These are phyloP conservation scores for Chamaecrista fasciculata DNA, from an alignment of 306 rosid genomes.

Conservation along the genomic window DNA sequence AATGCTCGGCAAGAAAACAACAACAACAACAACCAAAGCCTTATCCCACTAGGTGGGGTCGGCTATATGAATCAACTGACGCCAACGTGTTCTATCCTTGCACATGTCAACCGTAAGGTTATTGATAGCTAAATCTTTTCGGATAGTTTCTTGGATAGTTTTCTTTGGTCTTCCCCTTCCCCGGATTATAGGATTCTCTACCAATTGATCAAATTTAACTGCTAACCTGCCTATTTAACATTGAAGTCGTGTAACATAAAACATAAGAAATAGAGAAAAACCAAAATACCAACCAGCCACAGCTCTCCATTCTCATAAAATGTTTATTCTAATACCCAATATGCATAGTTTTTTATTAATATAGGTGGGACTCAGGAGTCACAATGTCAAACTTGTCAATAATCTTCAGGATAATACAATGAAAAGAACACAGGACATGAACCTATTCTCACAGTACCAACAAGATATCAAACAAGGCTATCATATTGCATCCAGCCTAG, in stretches of 20 bases:
- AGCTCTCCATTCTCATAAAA: not conserved
- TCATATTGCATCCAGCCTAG: not conserved
- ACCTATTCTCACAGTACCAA: not conserved
- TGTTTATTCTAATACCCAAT: not conserved
- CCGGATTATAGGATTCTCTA: conserved; percentile 10
- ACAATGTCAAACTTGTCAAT: not conserved
- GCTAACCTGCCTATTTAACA: not conserved
- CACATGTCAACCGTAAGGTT: no score
- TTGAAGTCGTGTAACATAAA: not conserved
- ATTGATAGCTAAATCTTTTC: no score
- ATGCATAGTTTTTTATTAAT: no score
- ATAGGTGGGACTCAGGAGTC: not conserved
- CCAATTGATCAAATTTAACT: not conserved
- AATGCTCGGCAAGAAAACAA: no score
- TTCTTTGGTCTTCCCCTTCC: no score
- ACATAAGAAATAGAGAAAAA: not conserved
- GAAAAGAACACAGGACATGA: not conserved
- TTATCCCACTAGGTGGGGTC: no score
- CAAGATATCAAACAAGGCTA: not conserved
- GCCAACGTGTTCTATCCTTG: no score
- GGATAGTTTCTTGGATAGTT: no score
- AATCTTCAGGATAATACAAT: not conserved
- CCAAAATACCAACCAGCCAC: not conserved
- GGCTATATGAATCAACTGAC: no score
- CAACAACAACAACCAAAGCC: no score